Conservation (phyloP, 2,329 filamentous ascomycete genomes). For the Penicillium sp. region DNA sequence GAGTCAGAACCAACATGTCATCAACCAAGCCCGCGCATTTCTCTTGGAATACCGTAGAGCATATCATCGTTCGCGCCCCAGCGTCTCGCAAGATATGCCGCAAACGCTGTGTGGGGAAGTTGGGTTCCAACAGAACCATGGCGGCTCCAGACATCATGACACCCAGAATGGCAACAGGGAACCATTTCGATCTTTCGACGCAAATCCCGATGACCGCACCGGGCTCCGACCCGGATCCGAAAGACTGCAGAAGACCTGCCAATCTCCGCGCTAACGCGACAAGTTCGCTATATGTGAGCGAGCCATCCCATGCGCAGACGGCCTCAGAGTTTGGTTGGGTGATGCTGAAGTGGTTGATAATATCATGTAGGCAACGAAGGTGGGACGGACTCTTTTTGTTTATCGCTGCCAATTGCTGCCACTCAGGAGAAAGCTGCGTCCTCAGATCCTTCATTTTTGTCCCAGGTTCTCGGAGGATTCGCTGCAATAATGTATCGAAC, state of each 20-base stretch:
- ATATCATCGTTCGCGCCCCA: neutral
- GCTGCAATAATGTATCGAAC: neutral
- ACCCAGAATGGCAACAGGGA: slow-evolving; percentile 6
- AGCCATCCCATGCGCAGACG: slow-evolving; percentile 11
- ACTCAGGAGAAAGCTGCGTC: neutral
- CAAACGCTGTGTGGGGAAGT: slow-evolving; percentile 1
- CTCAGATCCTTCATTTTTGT: neutral
- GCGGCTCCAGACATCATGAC: slow-evolving; percentile 8
- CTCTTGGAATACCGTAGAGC: neutral
- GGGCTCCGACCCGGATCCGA: neutral
- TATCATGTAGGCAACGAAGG: neutral
- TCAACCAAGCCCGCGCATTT: neutral
- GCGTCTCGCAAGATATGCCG: neutral
- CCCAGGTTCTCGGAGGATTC: neutral
- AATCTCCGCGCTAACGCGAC: neutral
- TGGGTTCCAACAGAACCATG: slow-evolving; percentile 8
- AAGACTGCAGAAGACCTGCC: neutral
- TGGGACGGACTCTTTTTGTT: slow-evolving; percentile 10
- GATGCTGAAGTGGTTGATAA: neutral
- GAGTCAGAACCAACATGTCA: neutral
- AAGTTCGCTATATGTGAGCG: slow-evolving; percentile 6
- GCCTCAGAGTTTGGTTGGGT: slow-evolving; percentile 7
- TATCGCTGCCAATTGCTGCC: neutral
- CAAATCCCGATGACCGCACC: neutral
- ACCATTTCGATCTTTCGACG: slow-evolving; percentile 3